phyloP scores from a whole-genome alignment of 2,329 filamentous ascomycete species.

The Hypoxylon rubiginosum region DNA sequence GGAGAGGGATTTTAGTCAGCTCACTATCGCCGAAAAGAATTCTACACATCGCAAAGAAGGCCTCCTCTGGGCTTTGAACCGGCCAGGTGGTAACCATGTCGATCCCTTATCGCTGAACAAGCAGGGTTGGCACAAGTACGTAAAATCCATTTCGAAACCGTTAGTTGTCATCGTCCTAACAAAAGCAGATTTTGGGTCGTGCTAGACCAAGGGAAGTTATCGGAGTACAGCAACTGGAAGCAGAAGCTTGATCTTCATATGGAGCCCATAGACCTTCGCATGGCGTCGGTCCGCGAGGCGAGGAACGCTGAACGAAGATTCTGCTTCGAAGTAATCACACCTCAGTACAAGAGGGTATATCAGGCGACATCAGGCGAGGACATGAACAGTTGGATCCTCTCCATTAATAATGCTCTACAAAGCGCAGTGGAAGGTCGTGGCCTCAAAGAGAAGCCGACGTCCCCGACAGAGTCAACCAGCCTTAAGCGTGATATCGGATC shows the following conservation, averaged over 20 bases:
- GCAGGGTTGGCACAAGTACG: slow-evolving; percentile 98
- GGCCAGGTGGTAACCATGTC: slow-evolving; percentile 92
- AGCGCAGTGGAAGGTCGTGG: slow-evolving; percentile 90
- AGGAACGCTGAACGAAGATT: slow-evolving; percentile 94
- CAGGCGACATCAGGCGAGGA: slow-evolving; percentile 98
- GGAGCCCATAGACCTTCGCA: slow-evolving; percentile 95
- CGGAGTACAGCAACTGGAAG: slow-evolving; percentile 99
- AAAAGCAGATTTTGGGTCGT: slow-evolving; percentile 92
- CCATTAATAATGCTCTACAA: slow-evolving; percentile 97
- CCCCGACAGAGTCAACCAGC: slow-evolving; percentile 65
- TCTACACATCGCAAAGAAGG: slow-evolving; percentile 89
- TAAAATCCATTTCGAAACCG: slow-evolving; percentile 43
- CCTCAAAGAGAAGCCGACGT: slow-evolving; percentile 65
- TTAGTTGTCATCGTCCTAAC: slow-evolving; percentile 28
- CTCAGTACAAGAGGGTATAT: slow-evolving; percentile 94
- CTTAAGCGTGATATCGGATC: slow-evolving; percentile 90
- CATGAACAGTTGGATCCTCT: slow-evolving; percentile 95
- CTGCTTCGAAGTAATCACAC: slow-evolving; percentile 98
- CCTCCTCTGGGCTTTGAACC: slow-evolving; percentile 91
- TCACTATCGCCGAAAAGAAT: slow-evolving; percentile 67
- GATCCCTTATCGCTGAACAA: slow-evolving; percentile 97
- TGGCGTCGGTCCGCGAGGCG: slow-evolving; percentile 96
- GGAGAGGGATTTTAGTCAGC: slow-evolving; percentile 76
- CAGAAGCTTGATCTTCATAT: slow-evolving; percentile 96
- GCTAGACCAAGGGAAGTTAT: slow-evolving; percentile 93